Conservation (phyloP, 1,284 basidiomycete genomes). For the Caloboletus inedulis region DNA sequence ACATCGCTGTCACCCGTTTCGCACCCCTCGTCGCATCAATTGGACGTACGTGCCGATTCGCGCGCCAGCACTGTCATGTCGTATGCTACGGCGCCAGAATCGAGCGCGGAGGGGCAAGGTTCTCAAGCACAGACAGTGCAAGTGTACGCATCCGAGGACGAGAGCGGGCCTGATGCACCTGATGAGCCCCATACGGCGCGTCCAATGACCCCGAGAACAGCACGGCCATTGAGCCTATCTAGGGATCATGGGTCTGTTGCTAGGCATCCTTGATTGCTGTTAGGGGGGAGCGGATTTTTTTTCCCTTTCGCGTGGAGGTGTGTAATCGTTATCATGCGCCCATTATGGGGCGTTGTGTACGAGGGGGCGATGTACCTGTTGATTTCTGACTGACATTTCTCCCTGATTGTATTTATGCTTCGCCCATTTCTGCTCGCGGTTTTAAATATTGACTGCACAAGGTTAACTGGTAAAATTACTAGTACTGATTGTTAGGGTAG, state of each 20-base stretch:
- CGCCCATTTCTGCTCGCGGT: neutral
- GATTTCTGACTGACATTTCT: neutral
- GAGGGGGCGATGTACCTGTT: neutral
- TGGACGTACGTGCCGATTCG: constrained; percentile 8
- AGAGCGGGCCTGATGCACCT: no score
- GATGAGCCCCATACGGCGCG: constrained; percentile 17
- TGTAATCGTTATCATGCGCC: neutral
- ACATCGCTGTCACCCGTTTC: constrained; percentile 1
- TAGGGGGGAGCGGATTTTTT: neutral
- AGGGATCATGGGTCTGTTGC: neutral
- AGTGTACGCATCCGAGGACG: neutral
- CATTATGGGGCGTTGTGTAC: neutral
- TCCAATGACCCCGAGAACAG: constrained; percentile 18
- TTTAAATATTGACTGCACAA: neutral
- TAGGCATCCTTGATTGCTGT: neutral
- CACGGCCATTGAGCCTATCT: constrained; percentile 11
- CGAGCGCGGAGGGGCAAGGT: neutral
- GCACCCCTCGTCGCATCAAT: neutral
- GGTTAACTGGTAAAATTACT: neutral
- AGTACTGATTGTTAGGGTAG: neutral
- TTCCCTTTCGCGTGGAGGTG: neutral
- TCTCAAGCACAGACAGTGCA: neutral
- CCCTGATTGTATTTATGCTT: constrained; percentile 1
- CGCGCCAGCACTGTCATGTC: constrained; percentile 14
- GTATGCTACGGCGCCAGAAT: constrained; percentile 10